phyloP scores from a whole-genome alignment of 768 basidiomycete species.

The Collybia mongolica region DNA sequence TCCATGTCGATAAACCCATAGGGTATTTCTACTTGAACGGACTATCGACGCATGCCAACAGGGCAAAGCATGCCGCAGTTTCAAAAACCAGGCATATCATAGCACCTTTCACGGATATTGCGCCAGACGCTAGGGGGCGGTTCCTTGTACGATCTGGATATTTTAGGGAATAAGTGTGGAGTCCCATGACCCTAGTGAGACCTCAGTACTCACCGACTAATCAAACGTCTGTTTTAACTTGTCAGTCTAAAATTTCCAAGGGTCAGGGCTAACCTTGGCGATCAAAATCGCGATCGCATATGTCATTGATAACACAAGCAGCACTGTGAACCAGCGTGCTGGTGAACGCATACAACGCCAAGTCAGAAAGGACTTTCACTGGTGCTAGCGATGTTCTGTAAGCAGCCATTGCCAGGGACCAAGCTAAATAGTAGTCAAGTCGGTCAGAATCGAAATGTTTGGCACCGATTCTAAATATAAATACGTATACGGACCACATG shows the following conservation, averaged over 20 bases:
- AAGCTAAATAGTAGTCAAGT: neutral
- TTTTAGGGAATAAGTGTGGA: neutral
- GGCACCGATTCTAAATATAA: too few relatives aligned
- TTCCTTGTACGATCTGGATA: conserved; percentile 32
- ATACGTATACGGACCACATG: conserved; percentile 6
- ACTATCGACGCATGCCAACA: neutral
- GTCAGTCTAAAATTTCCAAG: too few relatives aligned
- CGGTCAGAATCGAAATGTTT: too few relatives aligned
- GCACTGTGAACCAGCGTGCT: conserved; percentile 10
- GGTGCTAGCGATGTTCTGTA: neutral
- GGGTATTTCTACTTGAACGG: conserved; percentile 4
- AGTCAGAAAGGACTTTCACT: neutral
- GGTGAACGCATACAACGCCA: neutral
- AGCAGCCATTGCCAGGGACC: conserved; percentile 7
- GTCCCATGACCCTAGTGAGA: too few relatives aligned
- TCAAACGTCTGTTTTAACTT: too few relatives aligned
- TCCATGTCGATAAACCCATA: neutral
- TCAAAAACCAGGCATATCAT: conserved; percentile 16
- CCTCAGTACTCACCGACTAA: too few relatives aligned
- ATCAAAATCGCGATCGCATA: conserved; percentile 6
- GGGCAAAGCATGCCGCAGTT: neutral
- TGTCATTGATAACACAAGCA: conserved; percentile 8
- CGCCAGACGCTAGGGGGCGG: conserved; percentile 27
- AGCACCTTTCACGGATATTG: conserved; percentile 23
- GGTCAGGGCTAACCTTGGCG: conserved; percentile 5